A percentile compares a stretch with the other conserved stretches of the same genome.
phyloP scores from a whole-genome alignment of 768 basidiomycete species.

The Boletellus sp. region DNA sequence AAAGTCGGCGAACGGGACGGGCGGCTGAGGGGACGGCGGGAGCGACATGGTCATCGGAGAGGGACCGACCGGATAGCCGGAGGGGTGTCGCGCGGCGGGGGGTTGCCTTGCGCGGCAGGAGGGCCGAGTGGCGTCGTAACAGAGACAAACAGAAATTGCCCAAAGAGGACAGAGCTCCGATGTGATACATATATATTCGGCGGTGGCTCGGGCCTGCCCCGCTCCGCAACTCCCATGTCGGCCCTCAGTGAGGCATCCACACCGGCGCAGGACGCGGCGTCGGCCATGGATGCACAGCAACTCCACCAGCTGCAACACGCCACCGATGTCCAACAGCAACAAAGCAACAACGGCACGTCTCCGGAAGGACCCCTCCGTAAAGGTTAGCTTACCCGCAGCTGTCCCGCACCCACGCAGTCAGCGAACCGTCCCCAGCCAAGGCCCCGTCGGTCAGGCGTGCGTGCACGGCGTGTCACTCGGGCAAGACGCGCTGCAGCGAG shows the following conservation, averaged over 20 bases:
- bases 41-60: slow-evolving; percentile 25
- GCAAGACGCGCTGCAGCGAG: slow-evolving; percentile 82
- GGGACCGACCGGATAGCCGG: slow-evolving; percentile 22
- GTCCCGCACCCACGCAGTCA: slow-evolving; percentile 9
- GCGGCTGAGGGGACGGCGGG: slow-evolving; percentile 39
- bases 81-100: not conserved
- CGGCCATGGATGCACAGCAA: slow-evolving; percentile 56
- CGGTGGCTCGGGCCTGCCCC: slow-evolving; percentile 26
- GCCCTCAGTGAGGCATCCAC: slow-evolving; percentile 67
- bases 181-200: slow-evolving; percentile 23
- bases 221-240: slow-evolving; percentile 62
- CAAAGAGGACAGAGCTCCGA: slow-evolving; percentile 29
- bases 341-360: slow-evolving; percentile 27
- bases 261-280: slow-evolving; percentile 63
- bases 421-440: slow-evolving; percentile 49
- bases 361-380: slow-evolving; percentile 45
- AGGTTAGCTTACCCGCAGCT: slow-evolving; percentile 43
- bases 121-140: not conserved
- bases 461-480: slow-evolving; percentile 76
- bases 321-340: slow-evolving; percentile 36
- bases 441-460: slow-evolving; percentile 79
- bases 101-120: too few relatives aligned
- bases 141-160: slow-evolving; percentile 22
- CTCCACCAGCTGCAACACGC: slow-evolving; percentile 40
- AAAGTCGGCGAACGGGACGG: slow-evolving; percentile 63